Percentiles rank a stretch among this genome's conserved stretches.
These are phyloP conservation scores for Singerocomus inundabilis DNA, from an alignment of 1,284 basidiomycete species.

Conservation along the genomic window DNA sequence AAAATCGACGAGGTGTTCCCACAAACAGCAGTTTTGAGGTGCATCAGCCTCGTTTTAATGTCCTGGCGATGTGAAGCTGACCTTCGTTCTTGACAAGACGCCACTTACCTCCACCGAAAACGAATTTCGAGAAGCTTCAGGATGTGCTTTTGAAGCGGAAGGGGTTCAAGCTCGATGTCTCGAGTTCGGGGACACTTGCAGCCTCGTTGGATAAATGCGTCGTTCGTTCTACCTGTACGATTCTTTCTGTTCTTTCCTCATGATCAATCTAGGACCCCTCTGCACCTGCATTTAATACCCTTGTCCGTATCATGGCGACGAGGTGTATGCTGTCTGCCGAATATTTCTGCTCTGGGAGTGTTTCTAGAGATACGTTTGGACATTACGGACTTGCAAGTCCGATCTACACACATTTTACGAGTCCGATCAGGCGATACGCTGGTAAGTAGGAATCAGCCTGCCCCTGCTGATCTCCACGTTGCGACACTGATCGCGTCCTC, in stretches of 20 bases:
- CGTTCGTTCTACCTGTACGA: constrained; percentile 45
- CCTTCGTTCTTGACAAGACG: constrained; percentile 50
- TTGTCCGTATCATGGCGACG: constrained; percentile 99
- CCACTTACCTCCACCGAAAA: constrained; percentile 90
- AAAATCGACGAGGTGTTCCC: constrained; percentile 96
- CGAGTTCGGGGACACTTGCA: constrained; percentile 90
- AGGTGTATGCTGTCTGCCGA: constrained; percentile 98
- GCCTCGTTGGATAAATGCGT: constrained; percentile 86
- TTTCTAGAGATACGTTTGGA: constrained; percentile 88
- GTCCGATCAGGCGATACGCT: constrained; percentile 90
- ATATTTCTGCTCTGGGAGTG: constrained; percentile 96
- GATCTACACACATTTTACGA: constrained; percentile 99
- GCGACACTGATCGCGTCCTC: background rate
- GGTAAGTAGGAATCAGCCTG: constrained; percentile 49
- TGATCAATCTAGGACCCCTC: constrained; percentile 57
- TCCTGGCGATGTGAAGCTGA: background rate
- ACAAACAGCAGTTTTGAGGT: constrained; percentile 92
- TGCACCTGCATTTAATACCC: constrained; percentile 92
- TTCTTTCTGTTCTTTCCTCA: background rate
- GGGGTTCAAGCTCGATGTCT: constrained; percentile 86
- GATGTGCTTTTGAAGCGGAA: constrained; percentile 89
- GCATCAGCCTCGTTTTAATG: constrained; percentile 11
- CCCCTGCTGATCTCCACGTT: constrained; percentile 18
- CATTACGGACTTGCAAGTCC: constrained; percentile 96
- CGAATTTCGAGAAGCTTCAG: constrained; percentile 95